phyloP scores from a whole-genome alignment of 257 asterid genomes.

The Scutellaria barbata region DNA sequence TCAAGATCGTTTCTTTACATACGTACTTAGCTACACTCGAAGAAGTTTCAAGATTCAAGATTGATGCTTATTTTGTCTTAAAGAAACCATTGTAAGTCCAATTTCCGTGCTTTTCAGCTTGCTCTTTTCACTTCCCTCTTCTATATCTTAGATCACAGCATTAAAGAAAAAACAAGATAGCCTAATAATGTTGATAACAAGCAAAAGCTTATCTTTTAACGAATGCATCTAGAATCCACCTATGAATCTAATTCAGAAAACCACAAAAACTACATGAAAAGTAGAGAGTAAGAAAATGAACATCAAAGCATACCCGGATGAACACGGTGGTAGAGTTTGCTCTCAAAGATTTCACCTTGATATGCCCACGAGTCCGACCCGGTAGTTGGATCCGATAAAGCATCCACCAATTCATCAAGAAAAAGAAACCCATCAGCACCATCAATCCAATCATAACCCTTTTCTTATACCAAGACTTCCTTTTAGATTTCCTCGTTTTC shows the following conservation, averaged over 20 bases:
- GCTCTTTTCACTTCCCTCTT: not conserved
- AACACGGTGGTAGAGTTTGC: slow-evolving; percentile 60
- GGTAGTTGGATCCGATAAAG: slow-evolving; percentile 72
- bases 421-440: slow-evolving; percentile 48
- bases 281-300: slow-evolving; percentile 14
- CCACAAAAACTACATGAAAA: not conserved
- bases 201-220: not conserved
- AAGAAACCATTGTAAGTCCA: slow-evolving; percentile 3
- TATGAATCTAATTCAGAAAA: slow-evolving; percentile 29
- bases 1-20: slow-evolving; percentile 12
- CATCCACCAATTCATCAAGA: slow-evolving; percentile 80
- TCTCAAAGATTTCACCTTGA: slow-evolving; percentile 61
- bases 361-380: slow-evolving; percentile 41
- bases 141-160: not conserved
- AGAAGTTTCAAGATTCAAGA: slow-evolving; percentile 6
- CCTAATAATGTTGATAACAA: slow-evolving; percentile 23
- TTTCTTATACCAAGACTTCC: slow-evolving; percentile 54
- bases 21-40: not conserved
- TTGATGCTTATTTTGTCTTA: not conserved
- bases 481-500: slow-evolving; percentile 47
- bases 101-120: not conserved
- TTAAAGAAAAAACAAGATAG: slow-evolving; percentile 6
- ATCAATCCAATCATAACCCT: slow-evolving; percentile 47
- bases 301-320: slow-evolving; percentile 58
- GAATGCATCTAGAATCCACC: slow-evolving; percentile 25